Evolutionary conservation across 164 flowering plant species (phyloP).

Genomic region (Vitis cinerea): DNA sequence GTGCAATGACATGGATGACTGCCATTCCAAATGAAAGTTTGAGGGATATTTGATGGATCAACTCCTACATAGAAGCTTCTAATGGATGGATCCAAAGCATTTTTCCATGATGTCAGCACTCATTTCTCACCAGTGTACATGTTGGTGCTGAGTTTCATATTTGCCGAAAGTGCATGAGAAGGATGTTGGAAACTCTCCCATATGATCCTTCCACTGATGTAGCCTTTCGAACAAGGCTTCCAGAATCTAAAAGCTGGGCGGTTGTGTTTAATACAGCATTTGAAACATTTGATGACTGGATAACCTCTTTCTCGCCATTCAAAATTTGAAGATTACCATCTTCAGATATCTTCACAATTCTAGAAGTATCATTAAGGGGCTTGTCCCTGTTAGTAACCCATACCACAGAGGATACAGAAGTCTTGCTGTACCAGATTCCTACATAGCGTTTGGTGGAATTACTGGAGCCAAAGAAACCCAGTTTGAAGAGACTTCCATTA

Average conservation of each 20-base stretch:
- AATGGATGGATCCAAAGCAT: neutral
- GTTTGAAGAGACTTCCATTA: conserved; percentile 19
- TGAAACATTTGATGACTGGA: conserved; percentile 12
- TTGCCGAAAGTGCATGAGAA: neutral
- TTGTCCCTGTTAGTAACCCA: conserved; percentile 50
- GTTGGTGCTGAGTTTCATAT: neutral
- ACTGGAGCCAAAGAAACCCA: conserved; percentile 40
- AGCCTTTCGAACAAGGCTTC: neutral
- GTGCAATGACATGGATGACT: neutral
- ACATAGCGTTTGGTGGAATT: conserved; percentile 31
- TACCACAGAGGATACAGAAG: conserved; percentile 11
- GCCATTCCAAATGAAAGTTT: neutral
- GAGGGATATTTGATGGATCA: neutral
- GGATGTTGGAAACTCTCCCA: neutral
- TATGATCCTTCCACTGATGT: neutral
- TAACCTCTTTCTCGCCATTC: conserved; percentile 8
- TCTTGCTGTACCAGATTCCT: conserved; percentile 33
- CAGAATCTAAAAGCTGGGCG: neutral
- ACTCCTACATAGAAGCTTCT: too few relatives aligned
- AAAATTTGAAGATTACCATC: conserved; percentile 30
- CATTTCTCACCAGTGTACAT: neutral
- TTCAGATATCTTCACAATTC: conserved; percentile 17
- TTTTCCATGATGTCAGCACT: neutral
- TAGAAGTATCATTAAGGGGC: conserved; percentile 31
- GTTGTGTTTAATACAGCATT: conserved; percentile 4